Base-by-base conservation (phyloP, 805 yeast genomes). In the Saccharomycopsis fibuligera region DNA sequence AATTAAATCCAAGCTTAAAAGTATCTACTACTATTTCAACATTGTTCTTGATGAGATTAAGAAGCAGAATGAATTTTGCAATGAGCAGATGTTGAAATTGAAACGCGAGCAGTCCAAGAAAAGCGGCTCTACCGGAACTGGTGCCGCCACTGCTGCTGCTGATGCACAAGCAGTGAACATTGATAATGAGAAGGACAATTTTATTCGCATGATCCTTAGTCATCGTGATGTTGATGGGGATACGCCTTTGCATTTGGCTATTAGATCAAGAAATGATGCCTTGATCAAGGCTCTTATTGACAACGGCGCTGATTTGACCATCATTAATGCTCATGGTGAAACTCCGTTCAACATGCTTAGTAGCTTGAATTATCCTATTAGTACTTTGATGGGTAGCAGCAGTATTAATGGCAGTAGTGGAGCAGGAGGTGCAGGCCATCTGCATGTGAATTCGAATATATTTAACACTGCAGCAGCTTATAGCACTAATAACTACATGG, bases 161-260 rank as follows among this genome's bases (percentile, higher is more conserved):
- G 22, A 35, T n/a, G 21, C 44, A 4, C 2, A 25, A 17, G 22
- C 25, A 8, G 16, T 47, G 27, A 30, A 17, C 29, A 41, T 51
- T 17, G 50, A 49, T 12, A 40, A 35, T n/a, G 50, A 49, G 19
- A 48, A 70, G 44, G 67, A 67, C 43, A 67, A 71, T 19, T 57
- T 79, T 44, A 71, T 81, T 38, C 74, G 76, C 44, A 76, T 81
- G 54, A 68, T 84, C 36, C 60, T 84, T 25, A 85, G 87, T 59
- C 89, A 82, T 57, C 86, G 79, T 60, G 98, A 93, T 63, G 73
- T 71, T 21, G 73, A 79, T 52, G 97, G 97, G 3, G 87, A 89
- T 57, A 87, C 96, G 0, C 87, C 95, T 5, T 67, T 89, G 43
- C 95, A 88, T 58, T 68, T 91, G 40, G 89, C 96, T 0, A 77